Evolutionary conservation across 2,329 filamentous ascomycete species (phyloP).

Genomic region (Diplodia sapinea): DNA sequence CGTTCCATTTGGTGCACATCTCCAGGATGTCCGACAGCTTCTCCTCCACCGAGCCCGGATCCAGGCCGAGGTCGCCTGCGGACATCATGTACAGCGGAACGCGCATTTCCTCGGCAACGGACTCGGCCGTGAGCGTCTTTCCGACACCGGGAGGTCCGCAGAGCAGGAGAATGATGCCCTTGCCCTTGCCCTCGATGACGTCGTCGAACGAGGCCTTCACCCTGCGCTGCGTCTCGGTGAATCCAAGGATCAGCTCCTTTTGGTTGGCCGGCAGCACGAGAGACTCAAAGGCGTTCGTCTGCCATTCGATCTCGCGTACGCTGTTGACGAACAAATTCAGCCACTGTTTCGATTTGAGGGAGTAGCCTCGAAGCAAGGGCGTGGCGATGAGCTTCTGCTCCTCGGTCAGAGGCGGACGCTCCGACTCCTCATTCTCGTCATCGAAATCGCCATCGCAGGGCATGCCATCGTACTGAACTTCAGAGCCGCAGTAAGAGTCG

Average conservation of each 20-base stretch:
- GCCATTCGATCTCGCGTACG: slow-evolving; percentile 53
- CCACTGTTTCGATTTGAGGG: slow-evolving; percentile 40
- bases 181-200: slow-evolving; percentile 59
- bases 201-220: slow-evolving; percentile 56
- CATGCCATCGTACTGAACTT: slow-evolving; percentile 37
- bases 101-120: slow-evolving; percentile 54
- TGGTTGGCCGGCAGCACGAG: slow-evolving; percentile 56
- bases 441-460: slow-evolving; percentile 42
- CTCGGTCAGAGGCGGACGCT: slow-evolving; percentile 37
- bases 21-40: slow-evolving; percentile 55
- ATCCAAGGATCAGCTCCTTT: slow-evolving; percentile 56
- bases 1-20: slow-evolving; percentile 58
- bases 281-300: slow-evolving; percentile 53
- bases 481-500: slow-evolving; percentile 41
- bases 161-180: slow-evolving; percentile 57
- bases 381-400: slow-evolving; percentile 41
- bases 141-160: slow-evolving; percentile 58
- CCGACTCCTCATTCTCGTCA: slow-evolving; percentile 38
- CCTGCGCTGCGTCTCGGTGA: slow-evolving; percentile 52
- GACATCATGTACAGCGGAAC: slow-evolving; percentile 56
- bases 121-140: slow-evolving; percentile 51
- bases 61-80: slow-evolving; percentile 57
- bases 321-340: slow-evolving; percentile 42
- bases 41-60: slow-evolving; percentile 52
- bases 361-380: slow-evolving; percentile 41